Percentiles rank a stretch among this genome's conserved stretches.
Evolutionary conservation across 2,329 filamentous ascomycete species (phyloP).

Genomic region (Fusarium abutilonis): DNA sequence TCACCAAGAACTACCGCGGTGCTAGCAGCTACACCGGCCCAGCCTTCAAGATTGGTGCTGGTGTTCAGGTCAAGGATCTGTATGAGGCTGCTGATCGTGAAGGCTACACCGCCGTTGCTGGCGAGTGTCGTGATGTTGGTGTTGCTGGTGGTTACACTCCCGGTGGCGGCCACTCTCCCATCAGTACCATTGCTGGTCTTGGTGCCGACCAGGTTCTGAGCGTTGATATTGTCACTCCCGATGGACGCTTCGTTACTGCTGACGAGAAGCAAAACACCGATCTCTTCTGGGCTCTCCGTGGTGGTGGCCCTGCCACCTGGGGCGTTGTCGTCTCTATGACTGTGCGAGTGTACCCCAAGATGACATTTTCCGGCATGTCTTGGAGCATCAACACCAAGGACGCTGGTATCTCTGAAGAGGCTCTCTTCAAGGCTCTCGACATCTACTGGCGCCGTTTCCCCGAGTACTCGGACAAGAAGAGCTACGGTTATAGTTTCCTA

Average conservation of each 20-base stretch:
- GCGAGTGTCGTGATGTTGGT: slow-evolving; percentile 65
- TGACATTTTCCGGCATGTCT: slow-evolving; percentile 47
- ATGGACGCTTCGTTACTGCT: slow-evolving; percentile 59
- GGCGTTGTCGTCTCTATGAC: slow-evolving; percentile 55
- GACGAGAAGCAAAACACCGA: slow-evolving; percentile 56
- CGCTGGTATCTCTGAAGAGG: slow-evolving; percentile 32
- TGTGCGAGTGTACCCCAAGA: slow-evolving; percentile 49
- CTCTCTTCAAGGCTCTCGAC: slow-evolving; percentile 47
- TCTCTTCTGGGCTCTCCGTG: slow-evolving; percentile 69
- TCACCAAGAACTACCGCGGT: slow-evolving; percentile 53
- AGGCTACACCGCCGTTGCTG: slow-evolving; percentile 62
- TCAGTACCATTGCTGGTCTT: slow-evolving; percentile 64
- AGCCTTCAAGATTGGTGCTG: slow-evolving; percentile 64
- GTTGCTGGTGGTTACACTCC: slow-evolving; percentile 68
- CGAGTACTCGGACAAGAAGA: slow-evolving; percentile 41
- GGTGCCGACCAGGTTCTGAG: slow-evolving; percentile 67
- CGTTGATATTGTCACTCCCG: slow-evolving; percentile 62
- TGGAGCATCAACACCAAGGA: slow-evolving; percentile 44
- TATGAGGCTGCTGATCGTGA: slow-evolving; percentile 56
- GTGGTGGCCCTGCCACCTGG: slow-evolving; percentile 63
- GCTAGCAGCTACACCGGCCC: slow-evolving; percentile 58
- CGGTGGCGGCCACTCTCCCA: slow-evolving; percentile 66
- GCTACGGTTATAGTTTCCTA: slow-evolving; percentile 43
- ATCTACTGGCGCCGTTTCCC: slow-evolving; percentile 43
- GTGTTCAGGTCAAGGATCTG: slow-evolving; percentile 61